A percentile compares a stretch with the other conserved stretches of the same genome.
Evolutionary conservation across 1,284 basidiomycete genomes (phyloP).

Genomic region (Somion occarium): DNA sequence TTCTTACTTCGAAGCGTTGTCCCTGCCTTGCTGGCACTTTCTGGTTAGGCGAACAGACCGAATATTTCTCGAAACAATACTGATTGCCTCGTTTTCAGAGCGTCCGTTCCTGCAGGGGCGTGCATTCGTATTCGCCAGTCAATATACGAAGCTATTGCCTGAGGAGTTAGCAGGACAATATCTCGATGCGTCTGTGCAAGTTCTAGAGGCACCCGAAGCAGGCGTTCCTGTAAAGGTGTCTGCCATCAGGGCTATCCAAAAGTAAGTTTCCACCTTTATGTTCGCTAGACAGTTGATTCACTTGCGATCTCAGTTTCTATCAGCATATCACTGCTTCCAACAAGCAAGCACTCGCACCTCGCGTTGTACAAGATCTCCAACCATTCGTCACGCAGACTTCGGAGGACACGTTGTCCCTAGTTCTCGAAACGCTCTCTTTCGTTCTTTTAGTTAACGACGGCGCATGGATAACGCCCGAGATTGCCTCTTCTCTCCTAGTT

Average conservation of each 20-base stretch:
- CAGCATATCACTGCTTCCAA: constrained; percentile 54
- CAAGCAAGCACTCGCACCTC: constrained; percentile 61
- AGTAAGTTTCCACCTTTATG: constrained; percentile 46
- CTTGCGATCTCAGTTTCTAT: constrained; percentile 51
- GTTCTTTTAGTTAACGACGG: constrained; percentile 74
- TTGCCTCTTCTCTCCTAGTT: constrained; percentile 59
- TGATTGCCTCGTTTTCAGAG: constrained; percentile 37
- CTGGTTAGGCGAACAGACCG: constrained; percentile 57
- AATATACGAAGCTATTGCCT: constrained; percentile 77
- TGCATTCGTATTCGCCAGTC: constrained; percentile 91
- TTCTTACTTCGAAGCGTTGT: constrained; percentile 75
- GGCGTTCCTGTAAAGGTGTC: constrained; percentile 88
- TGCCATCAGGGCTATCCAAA: constrained; percentile 87
- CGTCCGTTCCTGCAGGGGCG: constrained; percentile 91
- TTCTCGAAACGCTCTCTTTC: constrained; percentile 81
- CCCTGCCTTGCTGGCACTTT: constrained; percentile 66
- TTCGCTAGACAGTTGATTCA: constrained; percentile 1
- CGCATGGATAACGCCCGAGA: constrained; percentile 61
- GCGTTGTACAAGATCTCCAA: constrained; percentile 80
- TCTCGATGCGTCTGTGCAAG: constrained; percentile 79
- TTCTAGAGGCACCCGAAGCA: constrained; percentile 70
- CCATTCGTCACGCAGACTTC: constrained; percentile 79
- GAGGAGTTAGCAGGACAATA: constrained; percentile 75
- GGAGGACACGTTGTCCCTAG: constrained; percentile 87
- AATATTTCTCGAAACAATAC: not conserved